Evolutionary conservation across 2,329 filamentous ascomycete genomes (phyloP).

Genomic region (Lomentospora prolificans): DNA sequence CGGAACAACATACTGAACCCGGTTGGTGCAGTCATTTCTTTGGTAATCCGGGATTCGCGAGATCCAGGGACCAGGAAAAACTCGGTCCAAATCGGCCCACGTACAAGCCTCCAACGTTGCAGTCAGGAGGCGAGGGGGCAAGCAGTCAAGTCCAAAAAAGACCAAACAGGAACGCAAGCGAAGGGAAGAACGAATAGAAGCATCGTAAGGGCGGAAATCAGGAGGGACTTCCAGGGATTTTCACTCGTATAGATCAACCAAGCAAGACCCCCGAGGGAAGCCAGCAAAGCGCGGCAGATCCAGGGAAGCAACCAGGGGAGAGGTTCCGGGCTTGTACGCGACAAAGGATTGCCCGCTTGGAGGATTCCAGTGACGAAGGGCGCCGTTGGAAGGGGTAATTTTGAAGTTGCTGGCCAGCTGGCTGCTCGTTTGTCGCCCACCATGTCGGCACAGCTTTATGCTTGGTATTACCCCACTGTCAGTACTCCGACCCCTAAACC

Average conservation of each 20-base stretch:
- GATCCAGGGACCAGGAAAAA: not conserved
- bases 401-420: not conserved
- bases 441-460: not conserved
- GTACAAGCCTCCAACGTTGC: not conserved
- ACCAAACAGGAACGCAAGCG: not conserved
- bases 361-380: too few relatives aligned
- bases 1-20: not conserved
- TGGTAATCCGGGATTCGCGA: not conserved
- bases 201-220: too few relatives aligned
- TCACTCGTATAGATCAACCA: too few relatives aligned
- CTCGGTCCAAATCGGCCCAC: not conserved
- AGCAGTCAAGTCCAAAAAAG: not conserved
- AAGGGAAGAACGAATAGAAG: too few relatives aligned
- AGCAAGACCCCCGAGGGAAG: too few relatives aligned
- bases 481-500: not conserved
- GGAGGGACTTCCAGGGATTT: too few relatives aligned
- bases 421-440: not conserved
- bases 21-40: not conserved
- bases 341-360: too few relatives aligned
- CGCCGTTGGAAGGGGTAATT: too few relatives aligned
- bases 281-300: too few relatives aligned
- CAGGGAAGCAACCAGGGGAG: too few relatives aligned
- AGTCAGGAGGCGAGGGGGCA: not conserved
- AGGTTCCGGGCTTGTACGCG: too few relatives aligned
- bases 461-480: not conserved